A percentile compares a stretch with the other conserved stretches of the same genome.
phyloP scores from a whole-genome alignment of 179 eudicot genomes.

The Camellia oleifera region DNA sequence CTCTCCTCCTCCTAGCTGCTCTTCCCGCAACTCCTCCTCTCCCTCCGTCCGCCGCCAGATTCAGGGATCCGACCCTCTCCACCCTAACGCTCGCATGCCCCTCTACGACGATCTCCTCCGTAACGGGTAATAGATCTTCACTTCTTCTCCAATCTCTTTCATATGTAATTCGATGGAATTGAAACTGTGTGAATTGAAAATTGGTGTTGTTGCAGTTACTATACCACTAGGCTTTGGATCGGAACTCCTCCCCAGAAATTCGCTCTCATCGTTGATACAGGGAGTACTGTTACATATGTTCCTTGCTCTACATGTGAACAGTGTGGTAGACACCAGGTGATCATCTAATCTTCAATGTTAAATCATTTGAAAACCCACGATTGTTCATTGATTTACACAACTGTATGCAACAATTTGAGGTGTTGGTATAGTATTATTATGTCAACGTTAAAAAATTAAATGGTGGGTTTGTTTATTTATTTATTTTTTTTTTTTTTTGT shows the following conservation, averaged over 20 bases:
- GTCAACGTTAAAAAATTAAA: neutral
- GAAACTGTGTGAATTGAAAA: neutral
- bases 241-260: slow-evolving; percentile 86
- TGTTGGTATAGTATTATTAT: neutral
- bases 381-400: neutral
- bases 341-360: neutral
- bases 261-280: slow-evolving; percentile 84
- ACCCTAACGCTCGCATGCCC: slow-evolving; percentile 61
- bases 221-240: slow-evolving; percentile 76
- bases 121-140: slow-evolving; percentile 51
- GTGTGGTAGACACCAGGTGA: slow-evolving; percentile 94
- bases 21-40: slow-evolving; percentile 24
- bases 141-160: neutral
- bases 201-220: slow-evolving; percentile 53
- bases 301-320: slow-evolving; percentile 87
- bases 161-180: neutral
- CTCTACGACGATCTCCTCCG: slow-evolving; percentile 80
- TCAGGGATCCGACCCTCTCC: slow-evolving; percentile 30
- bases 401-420: neutral
- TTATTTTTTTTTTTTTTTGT: too few species aligned
- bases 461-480: too few species aligned
- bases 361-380: neutral
- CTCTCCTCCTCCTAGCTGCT: slow-evolving; percentile 27
- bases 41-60: slow-evolving; percentile 48
- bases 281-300: slow-evolving; percentile 89